phyloP scores from a whole-genome alignment of 129 eudicot species.

The Kitagawia praeruptora region DNA sequence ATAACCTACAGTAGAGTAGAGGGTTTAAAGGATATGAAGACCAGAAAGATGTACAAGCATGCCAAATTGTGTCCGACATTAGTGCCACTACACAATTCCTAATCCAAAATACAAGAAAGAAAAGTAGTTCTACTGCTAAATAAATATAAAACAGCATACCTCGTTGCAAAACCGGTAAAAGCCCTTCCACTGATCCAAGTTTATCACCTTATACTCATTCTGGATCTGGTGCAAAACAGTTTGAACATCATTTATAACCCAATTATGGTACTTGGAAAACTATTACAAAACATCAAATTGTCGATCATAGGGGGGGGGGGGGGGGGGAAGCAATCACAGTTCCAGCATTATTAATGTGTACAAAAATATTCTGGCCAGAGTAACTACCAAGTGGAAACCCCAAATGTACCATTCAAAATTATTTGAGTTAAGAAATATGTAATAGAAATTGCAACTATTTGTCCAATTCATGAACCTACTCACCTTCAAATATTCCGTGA shows the following conservation, averaged over 20 bases:
- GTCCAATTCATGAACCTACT: slow-evolving; percentile 14
- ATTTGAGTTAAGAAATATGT: not conserved
- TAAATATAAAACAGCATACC: slow-evolving; percentile 32
- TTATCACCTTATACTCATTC: slow-evolving; percentile 74
- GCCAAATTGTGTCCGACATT: not conserved
- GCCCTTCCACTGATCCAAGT: slow-evolving; percentile 84
- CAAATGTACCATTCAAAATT: not conserved
- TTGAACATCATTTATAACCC: not conserved
- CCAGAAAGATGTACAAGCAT: not conserved
- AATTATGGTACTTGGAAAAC: not conserved
- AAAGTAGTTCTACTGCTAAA: not conserved
- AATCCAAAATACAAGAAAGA: not conserved
- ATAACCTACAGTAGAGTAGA: not conserved
- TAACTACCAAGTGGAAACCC: not conserved
- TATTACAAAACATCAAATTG: not conserved
- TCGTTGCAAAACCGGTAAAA: slow-evolving; percentile 79
- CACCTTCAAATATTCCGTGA: slow-evolving; percentile 59
- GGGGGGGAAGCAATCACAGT: not conserved
- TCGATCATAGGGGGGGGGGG: not conserved
- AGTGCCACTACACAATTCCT: too few relatives aligned
- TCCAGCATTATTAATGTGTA: not conserved
- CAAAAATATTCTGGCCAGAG: not conserved
- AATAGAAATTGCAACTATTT: not conserved
- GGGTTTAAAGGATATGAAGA: not conserved
- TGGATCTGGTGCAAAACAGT: slow-evolving; percentile 39